Evolutionary conservation across 2,329 filamentous ascomycete genomes (phyloP), one percentile per base, ranked within the genome.

Genomic region (Xylariales sp.): DNA sequence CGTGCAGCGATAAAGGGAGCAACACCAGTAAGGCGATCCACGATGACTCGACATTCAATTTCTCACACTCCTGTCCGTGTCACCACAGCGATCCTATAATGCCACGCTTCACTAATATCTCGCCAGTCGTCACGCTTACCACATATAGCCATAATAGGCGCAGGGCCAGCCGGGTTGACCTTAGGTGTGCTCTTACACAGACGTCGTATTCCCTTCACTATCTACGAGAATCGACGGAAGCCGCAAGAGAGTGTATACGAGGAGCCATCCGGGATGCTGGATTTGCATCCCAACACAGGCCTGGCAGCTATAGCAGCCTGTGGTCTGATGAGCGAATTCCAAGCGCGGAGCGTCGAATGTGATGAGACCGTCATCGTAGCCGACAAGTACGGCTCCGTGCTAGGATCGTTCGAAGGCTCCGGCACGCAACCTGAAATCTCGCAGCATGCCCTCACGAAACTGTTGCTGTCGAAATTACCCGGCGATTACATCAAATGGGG

Each of bases 201-300:
- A 23, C 41, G n/a, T 28, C 43, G 9, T 28, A 58, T 49, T n/a
- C 55, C 55, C 12, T 58, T 58, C 55, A 58, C 55, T 9, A 58
- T 58, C 43, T 58, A 18, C 43, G 55, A 58, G 28, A 18, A 23
- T 14, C 55, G 43, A 10, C 1, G 10, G 41, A 32, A 23, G 43
- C 55, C 28, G 16, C 6, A 30, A 23, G 55, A 48, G 41, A 18
- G 10, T 5, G 28, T 23, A 3, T 36, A 23, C 16, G 43, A 30
- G 0, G 16, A 23, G 14, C 55, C 28, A 5, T 58, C 55, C 2
- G 55, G 55, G 28, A 58, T 58, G 55, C 43, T 58, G 1, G 55
- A 58, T n/a, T 43, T 58, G 41, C 43, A 58, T 16, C 16, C 41
- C 2, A 43, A 23, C 14, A 46, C 55, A 14, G 55, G 55, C 28